Evolutionary conservation across 2,329 filamentous ascomycete genomes (phyloP), one percentile per base, ranked within the genome.

Genomic region (Aspergillus oerlinghausenensis): DNA sequence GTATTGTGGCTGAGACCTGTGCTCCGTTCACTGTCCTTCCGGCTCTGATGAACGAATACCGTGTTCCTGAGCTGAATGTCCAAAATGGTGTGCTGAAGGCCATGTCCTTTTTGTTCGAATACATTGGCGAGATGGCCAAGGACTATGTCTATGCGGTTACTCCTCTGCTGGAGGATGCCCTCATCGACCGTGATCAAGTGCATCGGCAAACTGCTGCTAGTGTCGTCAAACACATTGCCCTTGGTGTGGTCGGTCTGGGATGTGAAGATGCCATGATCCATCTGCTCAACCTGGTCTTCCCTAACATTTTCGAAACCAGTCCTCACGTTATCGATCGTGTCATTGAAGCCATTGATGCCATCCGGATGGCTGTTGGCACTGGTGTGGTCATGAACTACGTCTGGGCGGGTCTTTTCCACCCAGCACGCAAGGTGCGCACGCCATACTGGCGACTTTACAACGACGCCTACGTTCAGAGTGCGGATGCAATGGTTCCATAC

Each of bases 121-220:
- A 99, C 77, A 99, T 99, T 73, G 94, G 94, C 61, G 94, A 99
- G 76, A 97, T 99, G 94, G 91, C 92, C 62, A 99, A 97, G 78
- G 94, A 99, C 75, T 99, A 99, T 73, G 94, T 99, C 70, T 99
- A 99, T 70, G 94, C 95, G 19, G 92, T 99, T 35, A 97, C 92
- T 2, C 94, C 94, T 6, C 81, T 99, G 9, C 86, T 99, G 1
- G 94, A 99, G 72, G 94, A 99, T 71, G 94, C 95, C 2, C 86
- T 99, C 60, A 97, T 97, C 75, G 94, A 99, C 74, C 88, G 94
- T 60, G 94, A 99, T 73, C 94, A 99, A 77, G 94, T 99, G 1
- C 94, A 99, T 77, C 87, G 94, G 28, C 94, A 99, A 75, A 99
- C 94, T 1, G 94, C 94, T 1, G 94, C 94, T 26, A 92, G 88